Conservation (phyloP, 495 filamentous ascomycete species). For the Tuber indicum region DNA sequence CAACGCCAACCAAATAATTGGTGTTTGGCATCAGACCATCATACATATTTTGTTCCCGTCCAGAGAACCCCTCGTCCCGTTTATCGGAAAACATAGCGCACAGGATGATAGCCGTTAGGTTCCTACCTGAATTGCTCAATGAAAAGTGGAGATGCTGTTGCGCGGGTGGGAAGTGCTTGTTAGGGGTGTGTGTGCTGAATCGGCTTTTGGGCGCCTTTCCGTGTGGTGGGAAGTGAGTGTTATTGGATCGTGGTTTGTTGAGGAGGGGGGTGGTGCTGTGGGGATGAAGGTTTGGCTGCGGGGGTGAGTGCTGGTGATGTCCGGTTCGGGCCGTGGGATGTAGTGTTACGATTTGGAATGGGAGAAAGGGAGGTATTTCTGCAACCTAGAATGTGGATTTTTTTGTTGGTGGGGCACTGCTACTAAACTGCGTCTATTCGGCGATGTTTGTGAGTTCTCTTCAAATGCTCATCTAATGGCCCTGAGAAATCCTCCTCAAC, state of each 20-base stretch:
- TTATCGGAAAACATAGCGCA: background rate
- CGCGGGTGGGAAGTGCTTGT: background rate
- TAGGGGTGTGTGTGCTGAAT: background rate
- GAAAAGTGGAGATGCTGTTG: background rate
- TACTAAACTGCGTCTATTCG: background rate
- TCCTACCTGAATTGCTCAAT: background rate
- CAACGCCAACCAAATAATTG: background rate
- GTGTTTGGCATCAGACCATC: background rate
- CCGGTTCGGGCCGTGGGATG: background rate
- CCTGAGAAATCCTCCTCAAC: background rate
- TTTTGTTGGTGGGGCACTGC: background rate
- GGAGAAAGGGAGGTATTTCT: background rate
- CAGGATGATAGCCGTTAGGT: background rate
- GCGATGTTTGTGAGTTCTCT: background rate
- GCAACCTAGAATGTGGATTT: background rate
- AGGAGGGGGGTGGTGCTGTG: background rate
- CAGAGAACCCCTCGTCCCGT: background rate
- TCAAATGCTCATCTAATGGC: background rate
- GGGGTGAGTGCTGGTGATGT: background rate
- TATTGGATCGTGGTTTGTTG: background rate
- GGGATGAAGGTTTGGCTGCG: background rate
- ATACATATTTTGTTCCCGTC: background rate
- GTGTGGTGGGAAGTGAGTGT: background rate
- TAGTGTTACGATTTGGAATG: background rate
- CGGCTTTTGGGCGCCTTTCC: background rate